Percentiles rank a stretch among this genome's conserved stretches.
Evolutionary conservation across 2,329 filamentous ascomycete genomes (phyloP).

Genomic region (Didymella keratinophila): DNA sequence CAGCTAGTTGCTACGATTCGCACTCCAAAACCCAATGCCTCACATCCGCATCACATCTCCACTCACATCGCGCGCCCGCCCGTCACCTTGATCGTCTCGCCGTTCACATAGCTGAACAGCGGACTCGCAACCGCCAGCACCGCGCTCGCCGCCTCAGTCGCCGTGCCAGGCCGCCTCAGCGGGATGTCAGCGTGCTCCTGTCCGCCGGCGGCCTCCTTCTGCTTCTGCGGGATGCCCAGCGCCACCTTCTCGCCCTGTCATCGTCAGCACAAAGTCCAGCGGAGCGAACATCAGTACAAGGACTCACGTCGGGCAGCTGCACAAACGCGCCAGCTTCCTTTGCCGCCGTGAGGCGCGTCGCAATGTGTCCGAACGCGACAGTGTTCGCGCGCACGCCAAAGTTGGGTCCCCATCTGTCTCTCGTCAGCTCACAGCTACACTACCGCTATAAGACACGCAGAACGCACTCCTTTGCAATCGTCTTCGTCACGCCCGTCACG

Average conservation of each 20-base stretch:
- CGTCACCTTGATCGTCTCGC: slow-evolving; percentile 87
- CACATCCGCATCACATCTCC: not conserved
- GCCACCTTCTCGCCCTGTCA: slow-evolving; percentile 60
- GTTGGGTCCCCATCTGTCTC: slow-evolving; percentile 71
- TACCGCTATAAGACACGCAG: not conserved
- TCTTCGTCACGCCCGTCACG: slow-evolving; percentile 82
- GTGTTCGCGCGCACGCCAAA: slow-evolving; percentile 87
- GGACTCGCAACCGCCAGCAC: slow-evolving; percentile 83
- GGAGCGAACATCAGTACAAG: too few species aligned
- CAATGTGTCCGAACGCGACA: slow-evolving; percentile 82
- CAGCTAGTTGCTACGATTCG: too few species aligned
- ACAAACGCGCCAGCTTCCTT: slow-evolving; percentile 87
- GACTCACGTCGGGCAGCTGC: slow-evolving; percentile 66
- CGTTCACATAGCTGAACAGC: slow-evolving; percentile 82
- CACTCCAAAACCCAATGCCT: not conserved
- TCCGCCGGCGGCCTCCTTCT: slow-evolving; percentile 43
- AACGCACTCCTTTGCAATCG: slow-evolving; percentile 77
- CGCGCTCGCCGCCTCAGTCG: slow-evolving; percentile 80
- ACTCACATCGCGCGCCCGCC: slow-evolving; percentile 71
- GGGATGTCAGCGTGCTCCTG: slow-evolving; percentile 73
- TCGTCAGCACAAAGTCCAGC: too few species aligned
- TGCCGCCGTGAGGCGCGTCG: slow-evolving; percentile 79
- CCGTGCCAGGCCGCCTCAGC: slow-evolving; percentile 75
- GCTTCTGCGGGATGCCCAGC: slow-evolving; percentile 55
- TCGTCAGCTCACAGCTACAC: not conserved